Conservation (phyloP, 306 rosid genomes). For the Biancaea sappan region DNA sequence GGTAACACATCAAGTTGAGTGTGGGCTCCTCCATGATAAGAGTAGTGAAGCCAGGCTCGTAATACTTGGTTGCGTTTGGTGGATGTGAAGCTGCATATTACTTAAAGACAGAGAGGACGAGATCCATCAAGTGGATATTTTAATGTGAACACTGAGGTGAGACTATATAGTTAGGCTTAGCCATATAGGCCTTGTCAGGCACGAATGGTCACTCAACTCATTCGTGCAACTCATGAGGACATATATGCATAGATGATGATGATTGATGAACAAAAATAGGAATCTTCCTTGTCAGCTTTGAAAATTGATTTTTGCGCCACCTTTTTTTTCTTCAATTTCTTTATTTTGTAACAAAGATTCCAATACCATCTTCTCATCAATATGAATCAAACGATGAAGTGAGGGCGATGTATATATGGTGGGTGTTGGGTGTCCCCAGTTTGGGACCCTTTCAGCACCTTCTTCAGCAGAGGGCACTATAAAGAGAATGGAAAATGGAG, state of each 20-base stretch:
- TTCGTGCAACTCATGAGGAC: conserved; percentile 14
- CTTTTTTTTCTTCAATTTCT: neutral
- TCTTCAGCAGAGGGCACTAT: conserved; percentile 18
- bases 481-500: conserved; percentile 37
- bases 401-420: conserved; percentile 41
- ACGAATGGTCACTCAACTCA: conserved; percentile 39
- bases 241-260: no score
- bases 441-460: conserved; percentile 48
- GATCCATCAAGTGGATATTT: conserved; percentile 41
- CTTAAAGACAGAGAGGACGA: conserved; percentile 7
- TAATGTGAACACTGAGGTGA: conserved; percentile 30
- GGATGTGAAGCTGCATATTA: conserved; percentile 17
- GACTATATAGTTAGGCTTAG: conserved; percentile 1
- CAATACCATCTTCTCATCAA: conserved; percentile 55
- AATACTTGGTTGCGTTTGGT: conserved; percentile 18
- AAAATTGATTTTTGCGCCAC: neutral
- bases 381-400: conserved; percentile 33
- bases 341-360: conserved; percentile 57
- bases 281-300: neutral
- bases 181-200: conserved; percentile 29
- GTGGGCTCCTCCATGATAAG: conserved; percentile 16
- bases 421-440: conserved; percentile 37
- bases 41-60: neutral
- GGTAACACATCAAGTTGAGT: neutral
- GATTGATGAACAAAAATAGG: neutral